Conservation (phyloP, 495 filamentous ascomycete genomes). For the Tuber melanosporum region DNA sequence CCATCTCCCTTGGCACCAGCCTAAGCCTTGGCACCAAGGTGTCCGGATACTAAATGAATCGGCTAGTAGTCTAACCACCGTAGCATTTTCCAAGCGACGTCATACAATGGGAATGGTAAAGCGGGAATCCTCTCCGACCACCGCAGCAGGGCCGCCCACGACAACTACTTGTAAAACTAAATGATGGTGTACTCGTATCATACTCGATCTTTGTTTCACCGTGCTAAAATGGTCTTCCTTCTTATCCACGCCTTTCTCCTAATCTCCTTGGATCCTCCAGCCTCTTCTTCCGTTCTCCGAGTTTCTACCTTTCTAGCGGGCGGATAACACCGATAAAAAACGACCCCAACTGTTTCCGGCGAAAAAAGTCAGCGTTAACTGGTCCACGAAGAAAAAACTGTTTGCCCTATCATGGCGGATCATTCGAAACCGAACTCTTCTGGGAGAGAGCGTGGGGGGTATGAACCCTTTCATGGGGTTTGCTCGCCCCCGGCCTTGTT, state of each 20-base stretch:
- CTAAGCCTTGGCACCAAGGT: too few relatives aligned
- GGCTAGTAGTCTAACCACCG: neutral
- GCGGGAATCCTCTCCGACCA: neutral
- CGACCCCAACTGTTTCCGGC: neutral
- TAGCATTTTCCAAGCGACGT: neutral
- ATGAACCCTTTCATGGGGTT: neutral
- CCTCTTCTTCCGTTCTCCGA: neutral
- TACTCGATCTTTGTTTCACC: neutral
- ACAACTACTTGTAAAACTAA: too few relatives aligned
- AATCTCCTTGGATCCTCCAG: neutral
- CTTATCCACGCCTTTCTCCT: neutral
- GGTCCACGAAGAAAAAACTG: neutral
- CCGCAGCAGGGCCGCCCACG: neutral
- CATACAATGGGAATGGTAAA: neutral
- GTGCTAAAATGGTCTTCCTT: neutral
- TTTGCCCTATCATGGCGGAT: neutral
- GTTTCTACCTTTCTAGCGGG: neutral
- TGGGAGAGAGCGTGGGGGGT: neutral
- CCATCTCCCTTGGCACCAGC: too few relatives aligned
- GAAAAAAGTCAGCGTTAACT: neutral
- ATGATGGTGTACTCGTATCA: too few relatives aligned
- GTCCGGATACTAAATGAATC: too few relatives aligned
- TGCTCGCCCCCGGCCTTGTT: neutral
- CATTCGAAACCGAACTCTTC: neutral
- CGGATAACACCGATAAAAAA: neutral